Percentiles rank a stretch among this genome's conserved stretches.
phyloP scores from a whole-genome alignment of 2,329 filamentous ascomycete genomes.

The Dothideomycetidae sp. region DNA sequence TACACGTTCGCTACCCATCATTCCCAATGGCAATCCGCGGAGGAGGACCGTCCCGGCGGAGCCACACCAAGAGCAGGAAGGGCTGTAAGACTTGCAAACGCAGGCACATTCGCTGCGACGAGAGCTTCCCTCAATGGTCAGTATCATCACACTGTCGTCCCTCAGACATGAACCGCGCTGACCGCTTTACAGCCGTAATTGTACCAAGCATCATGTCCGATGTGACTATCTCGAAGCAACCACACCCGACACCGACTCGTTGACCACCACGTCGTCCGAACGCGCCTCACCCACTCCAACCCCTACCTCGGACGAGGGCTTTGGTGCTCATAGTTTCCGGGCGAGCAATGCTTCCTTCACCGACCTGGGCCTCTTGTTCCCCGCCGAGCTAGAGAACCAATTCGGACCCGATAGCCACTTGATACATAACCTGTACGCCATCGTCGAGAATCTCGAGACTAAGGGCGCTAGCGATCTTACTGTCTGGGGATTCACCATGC shows the following conservation, averaged over 20 bases:
- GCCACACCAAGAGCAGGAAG: constrained; percentile 97
- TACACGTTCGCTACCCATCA: constrained; percentile 8
- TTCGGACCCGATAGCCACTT: constrained; percentile 68
- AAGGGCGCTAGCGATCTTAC: constrained; percentile 64
- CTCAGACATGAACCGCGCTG: constrained; percentile 13
- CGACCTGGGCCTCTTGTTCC: constrained; percentile 60
- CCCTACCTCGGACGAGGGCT: constrained; percentile 65
- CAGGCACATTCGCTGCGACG: constrained; percentile 93
- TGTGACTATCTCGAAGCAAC: constrained; percentile 94
- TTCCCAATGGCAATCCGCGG: constrained; percentile 75
- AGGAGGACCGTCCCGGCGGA: constrained; percentile 77
- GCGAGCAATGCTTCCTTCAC: constrained; percentile 46
- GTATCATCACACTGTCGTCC: constrained; percentile 4
- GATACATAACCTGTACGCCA: constrained; percentile 77
- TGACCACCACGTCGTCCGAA: constrained; percentile 34
- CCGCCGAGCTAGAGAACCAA: constrained; percentile 55
- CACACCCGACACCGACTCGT: constrained; percentile 44
- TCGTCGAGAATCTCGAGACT: constrained; percentile 70
- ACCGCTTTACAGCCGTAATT: constrained; percentile 59
- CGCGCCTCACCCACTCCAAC: constrained; percentile 64
- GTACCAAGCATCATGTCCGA: constrained; percentile 95
- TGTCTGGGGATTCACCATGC: constrained; percentile 66
- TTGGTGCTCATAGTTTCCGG: constrained; percentile 56
- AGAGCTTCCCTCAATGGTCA: constrained; percentile 94
- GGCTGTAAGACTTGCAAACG: constrained; percentile 97